Base-by-base conservation (phyloP, 768 basidiomycete species). In the Boletus reticuloceps region DNA sequence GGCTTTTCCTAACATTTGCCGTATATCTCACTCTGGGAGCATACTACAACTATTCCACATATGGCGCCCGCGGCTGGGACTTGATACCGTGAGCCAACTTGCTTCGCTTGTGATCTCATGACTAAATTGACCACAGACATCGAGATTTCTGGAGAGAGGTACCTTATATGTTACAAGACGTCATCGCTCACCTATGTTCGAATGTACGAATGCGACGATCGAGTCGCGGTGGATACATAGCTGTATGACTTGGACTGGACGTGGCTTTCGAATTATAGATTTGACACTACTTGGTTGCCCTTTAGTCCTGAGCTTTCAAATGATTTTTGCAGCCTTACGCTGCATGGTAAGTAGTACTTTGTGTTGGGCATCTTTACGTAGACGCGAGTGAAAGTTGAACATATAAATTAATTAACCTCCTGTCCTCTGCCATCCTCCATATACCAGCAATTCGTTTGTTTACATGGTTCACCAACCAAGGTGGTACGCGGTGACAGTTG, bases 91-190 rank as follows among this genome's bases (percentile, higher is more conserved):
- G 68, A 68, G 90, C 80, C 22, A 34, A n/a, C n/a, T 32, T 46
- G 12, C 55, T 50, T 51, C 41, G 13, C 9, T 13, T 34, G 16
- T 51, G 62, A 47, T 61, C 6, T 41, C 19, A 31, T 14, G 27
- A 16, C 49, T 54, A 8, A 63, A 47, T 46, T 40, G 14, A 8
- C 16, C 29, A 14, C 59, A 93, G 90, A 55, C 91, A 94, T 71
- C 88, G 91, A 47, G 89, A 92, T 66, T 94, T 94, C 71, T 93
- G 91, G 91, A 76, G 84, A 68, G 91, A 94, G 71, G 89, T 93
- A 4, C 91, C 91, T 5, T 91, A 90, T 61, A 88, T 94, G 83
- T 69, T 91, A 43, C 79, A 79, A 41, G 91, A 93, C 62, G 86
- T 94, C 22, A 67, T 87, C 49, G 82, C 85, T 20, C 89, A 92